Percentiles rank a stretch among this genome's conserved stretches.
phyloP scores from a whole-genome alignment of 2,329 filamentous ascomycete species.

The Aspergillus neotritici region DNA sequence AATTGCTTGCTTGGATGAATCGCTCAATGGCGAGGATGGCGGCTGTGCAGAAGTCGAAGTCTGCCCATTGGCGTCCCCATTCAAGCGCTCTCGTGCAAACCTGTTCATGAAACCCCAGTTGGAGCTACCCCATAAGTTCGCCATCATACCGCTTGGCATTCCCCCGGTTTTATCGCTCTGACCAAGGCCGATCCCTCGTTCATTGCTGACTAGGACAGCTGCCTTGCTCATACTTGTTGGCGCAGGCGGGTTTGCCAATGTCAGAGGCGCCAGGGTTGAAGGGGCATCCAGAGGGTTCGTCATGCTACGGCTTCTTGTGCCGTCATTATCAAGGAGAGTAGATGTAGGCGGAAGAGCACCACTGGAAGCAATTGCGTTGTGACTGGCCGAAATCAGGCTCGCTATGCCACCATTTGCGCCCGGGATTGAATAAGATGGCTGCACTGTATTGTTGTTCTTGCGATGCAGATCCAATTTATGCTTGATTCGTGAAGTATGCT shows the following conservation, averaged over 20 bases:
- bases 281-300: conserved; percentile 43
- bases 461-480: conserved; percentile 87
- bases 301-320: conserved; percentile 28
- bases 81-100: conserved; percentile 51
- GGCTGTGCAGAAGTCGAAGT: conserved; percentile 11
- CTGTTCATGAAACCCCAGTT: conserved; percentile 69
- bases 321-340: conserved; percentile 35
- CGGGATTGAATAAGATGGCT: conserved; percentile 39
- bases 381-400: conserved; percentile 77
- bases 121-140: conserved; percentile 88
- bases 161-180: conserved; percentile 57
- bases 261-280: conserved; percentile 71
- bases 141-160: conserved; percentile 79
- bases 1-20: conserved; percentile 18
- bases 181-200: conserved; percentile 63
- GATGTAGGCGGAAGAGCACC: conserved; percentile 39
- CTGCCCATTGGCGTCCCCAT: conserved; percentile 25
- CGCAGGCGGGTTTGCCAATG: conserved; percentile 74
- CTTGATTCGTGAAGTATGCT: conserved; percentile 80
- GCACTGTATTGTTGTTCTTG: conserved; percentile 59
- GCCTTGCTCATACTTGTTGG: conserved; percentile 80
- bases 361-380: conserved; percentile 67
- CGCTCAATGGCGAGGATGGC: conserved; percentile 20
- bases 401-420: conserved; percentile 64
- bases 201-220: conserved; percentile 74